Percentiles rank a stretch among this genome's conserved stretches.
phyloP scores from a whole-genome alignment of 352 stramenopile genomes.

The Phytophthora brassicae region DNA sequence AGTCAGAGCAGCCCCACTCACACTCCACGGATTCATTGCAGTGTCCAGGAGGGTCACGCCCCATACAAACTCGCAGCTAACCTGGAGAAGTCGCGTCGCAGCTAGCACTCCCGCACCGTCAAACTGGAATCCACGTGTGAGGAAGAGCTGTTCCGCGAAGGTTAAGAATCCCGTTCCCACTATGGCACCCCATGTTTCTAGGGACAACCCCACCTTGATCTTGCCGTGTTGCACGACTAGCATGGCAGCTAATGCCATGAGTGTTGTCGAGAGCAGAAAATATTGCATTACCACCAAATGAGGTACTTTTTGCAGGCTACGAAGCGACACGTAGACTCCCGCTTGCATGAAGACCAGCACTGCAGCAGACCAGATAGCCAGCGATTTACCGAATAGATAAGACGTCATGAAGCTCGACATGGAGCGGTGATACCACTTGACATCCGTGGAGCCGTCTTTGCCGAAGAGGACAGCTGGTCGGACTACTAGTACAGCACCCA shows the following conservation, averaged over 20 bases:
- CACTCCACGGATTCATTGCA: slow-evolving; percentile 44
- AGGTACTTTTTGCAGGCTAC: slow-evolving; percentile 45
- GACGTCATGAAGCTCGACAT: slow-evolving; percentile 32
- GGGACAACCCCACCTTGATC: slow-evolving; percentile 22
- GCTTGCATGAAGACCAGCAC: slow-evolving; percentile 37
- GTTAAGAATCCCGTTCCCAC: slow-evolving; percentile 41
- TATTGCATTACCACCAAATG: slow-evolving; percentile 70
- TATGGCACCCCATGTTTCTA: slow-evolving; percentile 32
- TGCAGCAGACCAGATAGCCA: slow-evolving; percentile 35
- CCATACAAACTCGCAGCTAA: slow-evolving; percentile 61
- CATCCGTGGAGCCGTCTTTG: slow-evolving; percentile 29
- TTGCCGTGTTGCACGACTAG: slow-evolving; percentile 34
- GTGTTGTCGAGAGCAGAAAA: slow-evolving; percentile 44
- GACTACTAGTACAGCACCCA: slow-evolving; percentile 46
- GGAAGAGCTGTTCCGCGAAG: slow-evolving; percentile 55
- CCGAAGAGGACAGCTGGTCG: slow-evolving; percentile 54
- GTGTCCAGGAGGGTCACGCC: slow-evolving; percentile 42
- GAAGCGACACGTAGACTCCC: slow-evolving; percentile 45
- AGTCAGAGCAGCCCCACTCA: slow-evolving; percentile 40
- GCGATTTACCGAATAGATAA: slow-evolving; percentile 28
- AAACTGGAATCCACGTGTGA: slow-evolving; percentile 66
- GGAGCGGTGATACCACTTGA: slow-evolving; percentile 25
- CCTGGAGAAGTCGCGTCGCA: slow-evolving; percentile 50
- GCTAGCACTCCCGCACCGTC: slow-evolving; percentile 54
- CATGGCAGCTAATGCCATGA: slow-evolving; percentile 39